Conservation (phyloP, 1,284 basidiomycete genomes). For the Ceratobasidium sp. region DNA sequence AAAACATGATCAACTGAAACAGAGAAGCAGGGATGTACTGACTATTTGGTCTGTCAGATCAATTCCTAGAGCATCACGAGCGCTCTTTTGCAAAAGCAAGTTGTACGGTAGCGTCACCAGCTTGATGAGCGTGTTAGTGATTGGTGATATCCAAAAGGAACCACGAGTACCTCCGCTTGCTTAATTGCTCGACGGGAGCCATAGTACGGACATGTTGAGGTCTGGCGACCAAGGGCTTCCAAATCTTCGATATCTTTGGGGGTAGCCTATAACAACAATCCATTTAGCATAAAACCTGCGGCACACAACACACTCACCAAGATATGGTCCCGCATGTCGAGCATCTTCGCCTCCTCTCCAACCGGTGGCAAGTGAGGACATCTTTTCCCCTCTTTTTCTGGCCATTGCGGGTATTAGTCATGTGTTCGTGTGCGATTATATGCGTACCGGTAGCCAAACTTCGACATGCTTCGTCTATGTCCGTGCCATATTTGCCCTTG, state of each 20-base stretch:
- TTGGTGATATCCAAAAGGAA: conserved; percentile 24
- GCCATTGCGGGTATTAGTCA: conserved; percentile 50
- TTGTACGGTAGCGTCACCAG: conserved; percentile 95
- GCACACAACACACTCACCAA: conserved; percentile 64
- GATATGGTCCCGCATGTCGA: conserved; percentile 91
- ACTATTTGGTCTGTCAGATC: conserved; percentile 85
- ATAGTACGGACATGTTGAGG: conserved; percentile 92
- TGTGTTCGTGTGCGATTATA: neutral
- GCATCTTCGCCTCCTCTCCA: conserved; percentile 76
- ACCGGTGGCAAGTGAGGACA: conserved; percentile 83
- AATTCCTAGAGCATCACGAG: conserved; percentile 88
- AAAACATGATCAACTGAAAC: neutral
- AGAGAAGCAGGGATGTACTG: neutral
- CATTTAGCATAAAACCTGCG: neutral
- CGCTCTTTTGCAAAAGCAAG: conserved; percentile 84
- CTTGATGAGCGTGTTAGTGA: conserved; percentile 56
- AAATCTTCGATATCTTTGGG: conserved; percentile 97
- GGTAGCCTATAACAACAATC: conserved; percentile 65
- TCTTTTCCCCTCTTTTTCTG: conserved; percentile 69
- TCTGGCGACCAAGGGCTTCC: conserved; percentile 72
- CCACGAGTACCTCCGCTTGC: conserved; percentile 78
- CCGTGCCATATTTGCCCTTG: conserved; percentile 63
- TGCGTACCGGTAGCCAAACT: conserved; percentile 81
- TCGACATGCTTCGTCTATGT: conserved; percentile 92
- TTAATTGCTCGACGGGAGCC: conserved; percentile 87